Conservation (phyloP, 176 grass and related monocot genomes). For the Triticum timopheevii region DNA sequence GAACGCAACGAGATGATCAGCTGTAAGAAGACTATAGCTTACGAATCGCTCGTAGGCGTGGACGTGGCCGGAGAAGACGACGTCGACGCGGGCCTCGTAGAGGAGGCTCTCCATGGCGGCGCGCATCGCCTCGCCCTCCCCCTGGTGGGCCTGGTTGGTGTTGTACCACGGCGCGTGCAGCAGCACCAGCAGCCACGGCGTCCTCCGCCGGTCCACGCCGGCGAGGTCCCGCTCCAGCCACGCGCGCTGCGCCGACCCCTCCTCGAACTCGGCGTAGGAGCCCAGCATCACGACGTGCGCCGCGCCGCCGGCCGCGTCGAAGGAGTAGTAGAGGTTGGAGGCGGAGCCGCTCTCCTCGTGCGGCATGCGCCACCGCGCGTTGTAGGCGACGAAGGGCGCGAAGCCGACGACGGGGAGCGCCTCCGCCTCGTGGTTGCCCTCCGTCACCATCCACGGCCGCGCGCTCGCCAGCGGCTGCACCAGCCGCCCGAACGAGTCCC, state of each 20-base stretch:
- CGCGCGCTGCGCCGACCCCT: slow-evolving; percentile 49
- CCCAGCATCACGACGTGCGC: slow-evolving; percentile 56
- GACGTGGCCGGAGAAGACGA: too few relatives aligned
- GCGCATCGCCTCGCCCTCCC: slow-evolving; percentile 43
- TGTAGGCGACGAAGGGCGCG: slow-evolving; percentile 59
- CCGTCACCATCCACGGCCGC: slow-evolving; percentile 82
- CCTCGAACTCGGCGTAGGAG: slow-evolving; percentile 6
- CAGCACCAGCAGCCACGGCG: slow-evolving; percentile 23
- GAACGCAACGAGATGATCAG: too few relatives aligned
- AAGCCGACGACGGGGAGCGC: slow-evolving; percentile 24
- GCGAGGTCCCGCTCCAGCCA: slow-evolving; percentile 60
- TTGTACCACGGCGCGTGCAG: slow-evolving; percentile 73
- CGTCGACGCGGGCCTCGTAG: too few relatives aligned
- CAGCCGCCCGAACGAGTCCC: slow-evolving; percentile 74
- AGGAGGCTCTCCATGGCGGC: too few relatives aligned
- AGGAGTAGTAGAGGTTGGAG: slow-evolving; percentile 70
- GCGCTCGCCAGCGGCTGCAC: slow-evolving; percentile 64
- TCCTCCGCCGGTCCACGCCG: slow-evolving; percentile 29
- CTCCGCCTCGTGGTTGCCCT: slow-evolving; percentile 82
- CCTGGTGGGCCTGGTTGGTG: slow-evolving; percentile 47
- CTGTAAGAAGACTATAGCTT: too few relatives aligned
- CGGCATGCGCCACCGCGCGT: slow-evolving; percentile 79
- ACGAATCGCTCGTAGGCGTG: too few relatives aligned
- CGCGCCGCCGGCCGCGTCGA: slow-evolving; percentile 51
- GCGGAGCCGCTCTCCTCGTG: slow-evolving; percentile 52